Evolutionary conservation across 1,284 basidiomycete genomes (phyloP).

Genomic region (Moesziomyces antarcticus): DNA sequence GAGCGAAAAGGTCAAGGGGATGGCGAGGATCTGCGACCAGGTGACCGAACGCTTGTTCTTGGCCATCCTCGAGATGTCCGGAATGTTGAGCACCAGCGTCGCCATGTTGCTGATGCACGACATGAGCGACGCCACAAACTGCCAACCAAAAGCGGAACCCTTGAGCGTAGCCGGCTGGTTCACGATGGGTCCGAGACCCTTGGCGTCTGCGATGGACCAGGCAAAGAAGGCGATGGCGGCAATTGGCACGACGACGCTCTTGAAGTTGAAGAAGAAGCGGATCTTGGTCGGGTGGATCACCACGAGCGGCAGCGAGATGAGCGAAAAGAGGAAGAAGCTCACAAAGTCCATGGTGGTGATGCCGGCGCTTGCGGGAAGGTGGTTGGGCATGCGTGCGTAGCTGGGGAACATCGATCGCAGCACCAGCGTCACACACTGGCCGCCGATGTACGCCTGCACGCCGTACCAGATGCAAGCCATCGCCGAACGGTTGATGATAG

Average conservation of each 20-base stretch:
- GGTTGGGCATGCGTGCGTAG: slow-evolving; percentile 77
- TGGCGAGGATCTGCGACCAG: slow-evolving; percentile 68
- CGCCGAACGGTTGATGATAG: slow-evolving; percentile 77
- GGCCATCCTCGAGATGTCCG: slow-evolving; percentile 57
- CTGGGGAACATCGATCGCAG: slow-evolving; percentile 75
- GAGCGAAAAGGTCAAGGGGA: slow-evolving; percentile 80
- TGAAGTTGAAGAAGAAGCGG: slow-evolving; percentile 82
- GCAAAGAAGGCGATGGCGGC: slow-evolving; percentile 77
- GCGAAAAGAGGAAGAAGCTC: slow-evolving; percentile 87
- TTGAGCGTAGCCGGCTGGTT: slow-evolving; percentile 76
- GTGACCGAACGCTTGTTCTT: slow-evolving; percentile 39
- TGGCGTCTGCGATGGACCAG: slow-evolving; percentile 81
- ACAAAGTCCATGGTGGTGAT: slow-evolving; percentile 78
- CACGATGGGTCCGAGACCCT: slow-evolving; percentile 80
- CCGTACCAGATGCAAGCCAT: slow-evolving; percentile 76
- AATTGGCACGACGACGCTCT: slow-evolving; percentile 75
- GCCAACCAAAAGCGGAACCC: slow-evolving; percentile 80
- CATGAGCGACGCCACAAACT: slow-evolving; percentile 74
- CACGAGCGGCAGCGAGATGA: slow-evolving; percentile 80
- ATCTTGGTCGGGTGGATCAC: slow-evolving; percentile 85
- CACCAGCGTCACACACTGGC: slow-evolving; percentile 77
- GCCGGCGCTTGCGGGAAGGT: slow-evolving; percentile 77
- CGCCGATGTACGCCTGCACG: slow-evolving; percentile 72
- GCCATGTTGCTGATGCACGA: slow-evolving; percentile 55
- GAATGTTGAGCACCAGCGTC: slow-evolving; percentile 56